Evolutionary conservation across 306 rosid species (phyloP).

Genomic region (Vigna mungo): DNA sequence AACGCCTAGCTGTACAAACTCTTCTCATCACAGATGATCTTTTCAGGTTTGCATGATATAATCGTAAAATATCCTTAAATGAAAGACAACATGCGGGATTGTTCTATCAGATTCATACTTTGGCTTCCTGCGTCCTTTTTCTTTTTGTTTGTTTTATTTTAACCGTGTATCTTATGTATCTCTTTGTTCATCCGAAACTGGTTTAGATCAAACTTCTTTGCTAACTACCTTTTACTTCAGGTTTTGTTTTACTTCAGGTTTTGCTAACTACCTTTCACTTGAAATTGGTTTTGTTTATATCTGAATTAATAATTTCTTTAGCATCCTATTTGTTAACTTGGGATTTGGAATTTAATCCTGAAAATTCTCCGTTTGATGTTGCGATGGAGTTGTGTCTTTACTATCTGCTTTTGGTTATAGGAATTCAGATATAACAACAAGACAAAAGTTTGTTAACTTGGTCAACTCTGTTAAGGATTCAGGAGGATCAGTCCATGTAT

Average conservation of each 20-base stretch:
- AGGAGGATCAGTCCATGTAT: conserved; percentile 89
- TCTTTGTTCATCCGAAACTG: conserved; percentile 17
- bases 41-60: conserved; percentile 69
- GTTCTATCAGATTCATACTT: conserved; percentile 19
- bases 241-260: conserved; percentile 27
- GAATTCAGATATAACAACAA: conserved; percentile 67
- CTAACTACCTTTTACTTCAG: neutral
- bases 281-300: conserved; percentile 22
- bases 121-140: conserved; percentile 26
- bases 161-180: neutral
- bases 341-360: conserved; percentile 31
- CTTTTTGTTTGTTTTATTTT: conserved; percentile 26
- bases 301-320: no score
- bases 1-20: conserved; percentile 88
- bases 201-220: conserved; percentile 15
- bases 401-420: conserved; percentile 54
- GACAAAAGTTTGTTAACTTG: conserved; percentile 77
- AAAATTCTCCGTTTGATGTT: conserved; percentile 30
- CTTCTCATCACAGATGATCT: conserved; percentile 88
- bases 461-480: conserved; percentile 83
- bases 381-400: conserved; percentile 16
- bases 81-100: conserved; percentile 2
- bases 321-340: conserved; percentile 34
- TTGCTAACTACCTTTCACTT: neutral
- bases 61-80: conserved; percentile 15